Base-by-base conservation (phyloP, 768 basidiomycete genomes). In the Tylopilus felleus region DNA sequence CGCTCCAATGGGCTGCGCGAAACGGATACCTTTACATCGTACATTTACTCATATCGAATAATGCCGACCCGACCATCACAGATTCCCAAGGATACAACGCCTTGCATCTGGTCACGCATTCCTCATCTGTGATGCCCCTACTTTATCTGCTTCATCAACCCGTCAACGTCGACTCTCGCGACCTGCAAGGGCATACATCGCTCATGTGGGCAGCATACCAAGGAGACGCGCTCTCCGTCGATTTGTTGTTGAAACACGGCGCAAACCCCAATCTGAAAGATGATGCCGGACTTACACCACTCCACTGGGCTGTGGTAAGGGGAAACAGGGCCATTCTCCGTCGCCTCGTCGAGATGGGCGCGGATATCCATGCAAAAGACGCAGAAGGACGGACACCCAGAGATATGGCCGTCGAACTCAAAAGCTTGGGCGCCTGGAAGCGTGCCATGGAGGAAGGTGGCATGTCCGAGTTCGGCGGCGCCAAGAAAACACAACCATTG, bases 141-240 rank as follows among this genome's bases (percentile, higher is more conserved):
- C 75, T 98, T 35, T 95, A 93, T 65, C 77, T 97, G 23, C 79
- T 98, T 7, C 92, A 96, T 67, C 95, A 98, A 68, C 94, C 95
- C 3, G 82, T 99, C 58, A 86, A 84, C 40, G 88, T 98, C 54
- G 97, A 99, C 67, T 87, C 88, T 44, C 81, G 85, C 38, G 97
- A 99, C 69, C 77, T 85, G 1, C 89, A 92, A 63, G 97, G 97
- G 0, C 97, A 98, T 67, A 97, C 96, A 0, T 80, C 91, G 0
- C 78, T 98, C 47, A 97, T 98, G 92, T 99, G 97, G 97, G 97
- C 97, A 6, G 92, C 93, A 9, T 99, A 98, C 71, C 97, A 99
- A 69, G 97, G 97, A 43, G 97, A 99, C 65, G 94, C 93, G 2
- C 81, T 98, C 31, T 93, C 90, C 3, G 94, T 98, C 6, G 94